These are phyloP conservation scores for Salix caprea DNA, from an alignment of 345 rosid genomes.

Conservation along the genomic window DNA sequence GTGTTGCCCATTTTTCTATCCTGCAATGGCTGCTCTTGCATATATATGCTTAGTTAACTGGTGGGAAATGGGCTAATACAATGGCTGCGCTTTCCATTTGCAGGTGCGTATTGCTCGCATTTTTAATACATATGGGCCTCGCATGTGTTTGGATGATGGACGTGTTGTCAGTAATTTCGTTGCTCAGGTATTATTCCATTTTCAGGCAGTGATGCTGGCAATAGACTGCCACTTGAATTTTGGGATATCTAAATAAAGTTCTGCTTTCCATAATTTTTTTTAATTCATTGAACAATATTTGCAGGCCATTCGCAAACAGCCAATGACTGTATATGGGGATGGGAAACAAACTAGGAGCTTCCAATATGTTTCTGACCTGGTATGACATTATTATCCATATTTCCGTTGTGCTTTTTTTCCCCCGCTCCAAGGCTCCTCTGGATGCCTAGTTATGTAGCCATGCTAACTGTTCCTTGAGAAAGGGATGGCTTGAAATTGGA, in stretches of 20 bases:
- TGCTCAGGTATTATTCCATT: slow-evolving; percentile 59
- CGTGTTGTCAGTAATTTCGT: slow-evolving; percentile 99
- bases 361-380: slow-evolving; percentile 97
- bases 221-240: neutral
- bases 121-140: slow-evolving; percentile 96
- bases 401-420: neutral
- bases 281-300: neutral
- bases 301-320: slow-evolving; percentile 57
- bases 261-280: neutral
- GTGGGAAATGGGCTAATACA: neutral
- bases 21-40: neutral
- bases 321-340: slow-evolving; percentile 95
- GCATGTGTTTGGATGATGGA: slow-evolving; percentile 99
- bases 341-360: slow-evolving; percentile 99
- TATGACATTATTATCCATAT: slow-evolving; percentile 19
- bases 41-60: neutral
- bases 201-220: neutral
- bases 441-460: neutral
- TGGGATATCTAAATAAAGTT: neutral
- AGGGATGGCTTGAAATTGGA: neutral
- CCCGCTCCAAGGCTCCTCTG: neutral
- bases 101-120: slow-evolving; percentile 99
- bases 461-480: neutral
- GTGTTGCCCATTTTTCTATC: neutral
- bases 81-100: slow-evolving; percentile 9